phyloP scores from a whole-genome alignment of 169 alveolate genomes.

The Plasmodium inui region DNA sequence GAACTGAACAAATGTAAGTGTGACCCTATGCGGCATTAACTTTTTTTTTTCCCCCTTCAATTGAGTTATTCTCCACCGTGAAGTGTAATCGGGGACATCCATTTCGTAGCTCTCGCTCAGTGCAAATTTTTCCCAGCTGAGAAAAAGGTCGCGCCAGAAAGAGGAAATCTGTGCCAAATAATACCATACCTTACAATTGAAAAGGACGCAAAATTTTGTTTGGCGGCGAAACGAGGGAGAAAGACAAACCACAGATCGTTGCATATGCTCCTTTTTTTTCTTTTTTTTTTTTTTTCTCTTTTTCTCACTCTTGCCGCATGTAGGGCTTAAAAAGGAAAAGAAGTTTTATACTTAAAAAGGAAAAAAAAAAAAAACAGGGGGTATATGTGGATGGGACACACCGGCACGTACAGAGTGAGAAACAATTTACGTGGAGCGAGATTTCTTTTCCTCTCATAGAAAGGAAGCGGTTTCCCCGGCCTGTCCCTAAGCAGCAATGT shows the following conservation, averaged over 20 bases:
- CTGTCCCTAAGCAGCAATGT: not conserved
- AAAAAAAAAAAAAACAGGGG: not conserved
- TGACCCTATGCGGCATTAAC: not conserved
- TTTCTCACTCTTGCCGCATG: not conserved
- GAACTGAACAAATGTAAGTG: not conserved
- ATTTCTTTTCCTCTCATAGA: not conserved
- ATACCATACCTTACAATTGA: not conserved
- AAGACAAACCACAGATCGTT: not conserved
- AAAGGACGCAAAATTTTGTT: not conserved
- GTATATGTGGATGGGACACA: not conserved
- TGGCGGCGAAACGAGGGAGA: not conserved
- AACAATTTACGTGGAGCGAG: not conserved
- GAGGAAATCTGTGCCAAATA: not conserved
- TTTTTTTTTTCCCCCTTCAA: not conserved
- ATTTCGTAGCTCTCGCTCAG: not conserved
- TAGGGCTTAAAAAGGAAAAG: not conserved
- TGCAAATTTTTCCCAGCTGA: not conserved
- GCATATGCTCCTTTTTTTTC: not conserved
- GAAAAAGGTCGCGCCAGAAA: not conserved
- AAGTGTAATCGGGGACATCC: not conserved
- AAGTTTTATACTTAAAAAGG: not conserved
- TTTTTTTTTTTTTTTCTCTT: not conserved
- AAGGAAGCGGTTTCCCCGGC: not conserved
- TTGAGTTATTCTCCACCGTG: not conserved
- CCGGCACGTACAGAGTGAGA: not conserved